Conservation (phyloP, 2,329 filamentous ascomycete genomes). For the Botrytis porri region DNA sequence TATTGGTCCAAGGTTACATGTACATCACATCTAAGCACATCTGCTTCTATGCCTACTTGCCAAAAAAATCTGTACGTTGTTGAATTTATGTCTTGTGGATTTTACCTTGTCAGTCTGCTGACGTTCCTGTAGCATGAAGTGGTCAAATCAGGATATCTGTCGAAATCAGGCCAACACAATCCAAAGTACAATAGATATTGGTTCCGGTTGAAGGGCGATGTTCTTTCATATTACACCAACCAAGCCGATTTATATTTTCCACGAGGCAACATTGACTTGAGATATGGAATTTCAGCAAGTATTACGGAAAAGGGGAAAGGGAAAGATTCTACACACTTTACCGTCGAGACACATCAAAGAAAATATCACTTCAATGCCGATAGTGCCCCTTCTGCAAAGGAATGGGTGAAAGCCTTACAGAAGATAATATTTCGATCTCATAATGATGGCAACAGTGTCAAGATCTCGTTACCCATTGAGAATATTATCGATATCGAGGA, state of each 20-base stretch:
- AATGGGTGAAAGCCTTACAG: conserved; percentile 94
- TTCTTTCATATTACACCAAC: conserved; percentile 84
- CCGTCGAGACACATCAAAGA: conserved; percentile 76
- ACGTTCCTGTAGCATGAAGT: conserved; percentile 57
- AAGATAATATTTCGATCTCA: conserved; percentile 93
- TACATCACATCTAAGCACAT: conserved; percentile 92
- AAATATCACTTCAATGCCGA: conserved; percentile 89
- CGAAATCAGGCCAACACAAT: conserved; percentile 84
- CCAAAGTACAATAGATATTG: conserved; percentile 87
- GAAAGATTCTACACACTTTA: conserved; percentile 74
- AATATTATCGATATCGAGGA: conserved; percentile 93
- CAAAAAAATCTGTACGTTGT: conserved; percentile 73
- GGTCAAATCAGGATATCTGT: conserved; percentile 82
- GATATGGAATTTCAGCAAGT: conserved; percentile 85
- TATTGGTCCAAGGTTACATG: conserved; percentile 89
- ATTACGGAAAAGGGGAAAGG: conserved; percentile 68
- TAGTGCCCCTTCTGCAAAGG: conserved; percentile 80
- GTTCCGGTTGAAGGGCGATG: conserved; percentile 89
- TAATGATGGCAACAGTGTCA: conserved; percentile 95
- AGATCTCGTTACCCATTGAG: conserved; percentile 84
- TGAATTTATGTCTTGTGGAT: neutral
- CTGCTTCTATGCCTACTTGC: conserved; percentile 96
- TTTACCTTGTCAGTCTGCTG: conserved; percentile 26
- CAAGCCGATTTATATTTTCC: conserved; percentile 88
- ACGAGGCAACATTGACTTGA: conserved; percentile 84